Conservation (phyloP, 2,329 filamentous ascomycete species). For the Berkeleyomyces basicola region DNA sequence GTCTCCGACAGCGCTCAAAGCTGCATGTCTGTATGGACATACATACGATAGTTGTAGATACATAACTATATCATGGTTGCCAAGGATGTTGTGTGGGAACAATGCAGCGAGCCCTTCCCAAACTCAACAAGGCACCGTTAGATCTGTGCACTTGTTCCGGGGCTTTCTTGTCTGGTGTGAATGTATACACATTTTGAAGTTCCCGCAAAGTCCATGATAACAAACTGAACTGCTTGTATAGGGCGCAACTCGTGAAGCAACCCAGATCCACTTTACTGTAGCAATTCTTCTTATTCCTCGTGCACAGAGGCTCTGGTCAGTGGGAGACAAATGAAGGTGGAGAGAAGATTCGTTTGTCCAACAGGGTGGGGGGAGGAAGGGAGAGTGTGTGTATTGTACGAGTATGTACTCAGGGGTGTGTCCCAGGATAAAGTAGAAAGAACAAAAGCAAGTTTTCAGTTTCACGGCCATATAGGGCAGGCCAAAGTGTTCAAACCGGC, state of each 20-base stretch:
- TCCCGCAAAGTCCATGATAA: background rate
- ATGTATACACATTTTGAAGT: background rate
- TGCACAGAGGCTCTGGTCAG: background rate
- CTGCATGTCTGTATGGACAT: background rate
- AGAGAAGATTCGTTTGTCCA: background rate
- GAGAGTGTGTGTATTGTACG: too few species aligned
- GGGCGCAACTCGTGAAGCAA: background rate
- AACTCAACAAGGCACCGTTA: background rate
- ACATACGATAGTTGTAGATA: background rate
- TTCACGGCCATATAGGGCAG: too few species aligned
- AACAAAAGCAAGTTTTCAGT: too few species aligned
- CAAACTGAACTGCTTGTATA: background rate
- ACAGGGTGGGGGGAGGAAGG: too few species aligned
- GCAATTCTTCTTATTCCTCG: background rate
- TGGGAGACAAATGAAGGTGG: background rate
- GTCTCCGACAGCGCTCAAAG: background rate
- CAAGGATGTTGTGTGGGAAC: background rate
- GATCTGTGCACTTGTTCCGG: background rate
- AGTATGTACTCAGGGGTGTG: too few species aligned
- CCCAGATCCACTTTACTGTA: background rate
- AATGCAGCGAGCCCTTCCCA: background rate
- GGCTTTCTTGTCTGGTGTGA: too few species aligned
- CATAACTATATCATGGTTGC: background rate
- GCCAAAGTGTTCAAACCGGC: too few species aligned
- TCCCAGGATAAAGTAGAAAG: too few species aligned